A percentile compares a stretch with the other conserved stretches of the same genome.
Evolutionary conservation across 805 yeast species (phyloP).

Genomic region (Sugiyamaella marilandica): DNA sequence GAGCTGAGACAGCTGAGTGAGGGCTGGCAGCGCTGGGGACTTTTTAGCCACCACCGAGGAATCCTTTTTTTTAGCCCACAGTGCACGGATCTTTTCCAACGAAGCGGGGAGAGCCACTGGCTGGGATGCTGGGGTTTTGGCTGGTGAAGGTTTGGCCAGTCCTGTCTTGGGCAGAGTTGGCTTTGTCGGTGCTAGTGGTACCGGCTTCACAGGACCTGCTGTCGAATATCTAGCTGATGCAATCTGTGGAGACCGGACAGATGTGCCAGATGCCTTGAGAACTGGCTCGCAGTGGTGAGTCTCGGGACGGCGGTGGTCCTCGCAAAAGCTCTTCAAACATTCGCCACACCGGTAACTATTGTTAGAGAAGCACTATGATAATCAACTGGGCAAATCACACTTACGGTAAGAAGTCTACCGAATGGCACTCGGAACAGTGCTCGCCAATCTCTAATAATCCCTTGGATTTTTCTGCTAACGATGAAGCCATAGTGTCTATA

Average conservation of each 20-base stretch:
- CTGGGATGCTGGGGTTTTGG: constrained; percentile 3
- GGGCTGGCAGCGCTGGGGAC: constrained; percentile 5
- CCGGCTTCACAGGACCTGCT: too few species aligned
- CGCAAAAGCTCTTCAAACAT: constrained; percentile 36
- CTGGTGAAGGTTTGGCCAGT: background rate
- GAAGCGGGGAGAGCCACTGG: constrained; percentile 4
- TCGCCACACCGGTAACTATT: constrained; percentile 32
- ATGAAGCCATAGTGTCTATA: background rate
- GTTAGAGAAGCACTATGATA: background rate
- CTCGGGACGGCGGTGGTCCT: constrained; percentile 34
- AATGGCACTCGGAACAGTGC: constrained; percentile 37
- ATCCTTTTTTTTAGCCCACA: constrained; percentile 15
- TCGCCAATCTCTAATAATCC: constrained; percentile 35
- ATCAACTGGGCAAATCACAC: background rate
- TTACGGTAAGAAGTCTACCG: constrained; percentile 39
- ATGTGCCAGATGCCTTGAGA: background rate
- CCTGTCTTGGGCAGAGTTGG: background rate
- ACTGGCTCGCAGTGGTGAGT: constrained; percentile 31
- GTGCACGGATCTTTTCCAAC: constrained; percentile 11
- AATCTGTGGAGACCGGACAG: background rate
- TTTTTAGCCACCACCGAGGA: constrained; percentile 5
- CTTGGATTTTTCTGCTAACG: constrained; percentile 16
- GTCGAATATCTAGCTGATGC: background rate
- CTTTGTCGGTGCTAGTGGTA: too few species aligned
- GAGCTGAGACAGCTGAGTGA: constrained; percentile 24